Evolutionary conservation across 1,284 basidiomycete genomes (phyloP), one percentile per base, ranked within the genome.

Genomic region (Xerocomus nothofagi): DNA sequence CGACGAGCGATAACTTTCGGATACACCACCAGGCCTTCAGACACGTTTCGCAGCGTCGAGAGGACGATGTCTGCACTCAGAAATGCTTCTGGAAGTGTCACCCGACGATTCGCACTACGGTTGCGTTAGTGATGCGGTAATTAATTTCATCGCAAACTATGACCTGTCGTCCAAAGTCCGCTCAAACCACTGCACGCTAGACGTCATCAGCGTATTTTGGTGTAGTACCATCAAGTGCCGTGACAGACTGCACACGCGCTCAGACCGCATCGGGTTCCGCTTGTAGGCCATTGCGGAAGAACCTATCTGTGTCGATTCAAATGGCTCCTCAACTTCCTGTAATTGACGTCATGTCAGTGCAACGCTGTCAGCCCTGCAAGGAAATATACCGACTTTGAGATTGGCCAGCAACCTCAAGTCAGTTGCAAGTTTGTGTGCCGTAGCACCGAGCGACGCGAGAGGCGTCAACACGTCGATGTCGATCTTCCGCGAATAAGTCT

Each of bases 221-320:
- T 93, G 93, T 56, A 94, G 79, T 44, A 87, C 84, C 93, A 97
- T 92, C 43, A 98, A 74, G 73, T 97, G 94, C 49, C 97, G 79
- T 18, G 96, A 81, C 39, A 99, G 81, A 61, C 91, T 94, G 78
- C 97, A 99, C 44, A 98, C 90, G 40, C 97, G 89, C 73, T 99
- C 97, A 54, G 85, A 95, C 49, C 97, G 91, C 97, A 99, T 99
- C 1, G 97, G 97, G 73, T 99, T 99, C 54, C 97, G 84, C 77
- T 99, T 99, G 84, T 99, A 99, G 3, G 97, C 96, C 96, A 99
- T 99, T 15, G 95, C 95, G 2, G 90, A 93, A 9, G 88, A 91
- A n/a, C 97, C 97, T 60, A 99, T 99, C 75, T 99, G 97, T 46
- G 96, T 96, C 57, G 93, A 92, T 72, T 99, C 97, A 69, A 99